phyloP scores from a whole-genome alignment of 1,284 basidiomycete genomes.

The Chalciporus piperatoides region DNA sequence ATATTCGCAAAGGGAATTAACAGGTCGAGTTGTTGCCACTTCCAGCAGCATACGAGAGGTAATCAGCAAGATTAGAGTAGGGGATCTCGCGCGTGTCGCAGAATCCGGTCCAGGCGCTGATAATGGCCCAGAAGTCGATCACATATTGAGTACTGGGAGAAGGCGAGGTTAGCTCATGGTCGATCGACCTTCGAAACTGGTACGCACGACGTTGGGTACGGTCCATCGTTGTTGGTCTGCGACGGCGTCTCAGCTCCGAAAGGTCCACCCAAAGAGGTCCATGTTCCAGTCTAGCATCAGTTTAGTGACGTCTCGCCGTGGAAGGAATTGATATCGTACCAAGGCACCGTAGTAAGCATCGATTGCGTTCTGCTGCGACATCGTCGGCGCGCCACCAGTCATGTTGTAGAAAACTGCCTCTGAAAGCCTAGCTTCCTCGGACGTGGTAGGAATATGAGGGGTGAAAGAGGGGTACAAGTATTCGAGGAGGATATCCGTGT shows the following conservation, averaged over 20 bases:
- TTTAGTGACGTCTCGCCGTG: background rate
- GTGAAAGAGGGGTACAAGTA: conserved; percentile 13
- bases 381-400: conserved; percentile 17
- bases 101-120: conserved; percentile 25
- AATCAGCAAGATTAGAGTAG: conserved; percentile 23
- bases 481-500: conserved; percentile 19
- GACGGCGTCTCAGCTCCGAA: conserved; percentile 4
- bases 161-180: background rate
- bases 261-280: conserved; percentile 1
- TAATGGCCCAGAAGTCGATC: conserved; percentile 16
- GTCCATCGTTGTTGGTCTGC: conserved; percentile 16
- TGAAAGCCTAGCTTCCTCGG: conserved; percentile 14
- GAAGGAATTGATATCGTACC: conserved; percentile 7
- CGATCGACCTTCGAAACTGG: background rate
- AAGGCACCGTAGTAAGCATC: conserved; percentile 22
- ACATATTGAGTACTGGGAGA: conserved; percentile 15
- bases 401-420: conserved; percentile 23
- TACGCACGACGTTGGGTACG: conserved; percentile 24
- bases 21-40: conserved; percentile 14
- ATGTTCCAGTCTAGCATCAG: conserved; percentile 19
- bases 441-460: conserved; percentile 8
- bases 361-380: conserved; percentile 25
- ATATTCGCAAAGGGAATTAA: conserved; percentile 1
- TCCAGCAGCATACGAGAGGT: conserved; percentile 20
- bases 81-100: conserved; percentile 21